These are phyloP conservation scores for Agrocybe praecox DNA, from an alignment of 768 basidiomycete genomes.

Conservation along the genomic window DNA sequence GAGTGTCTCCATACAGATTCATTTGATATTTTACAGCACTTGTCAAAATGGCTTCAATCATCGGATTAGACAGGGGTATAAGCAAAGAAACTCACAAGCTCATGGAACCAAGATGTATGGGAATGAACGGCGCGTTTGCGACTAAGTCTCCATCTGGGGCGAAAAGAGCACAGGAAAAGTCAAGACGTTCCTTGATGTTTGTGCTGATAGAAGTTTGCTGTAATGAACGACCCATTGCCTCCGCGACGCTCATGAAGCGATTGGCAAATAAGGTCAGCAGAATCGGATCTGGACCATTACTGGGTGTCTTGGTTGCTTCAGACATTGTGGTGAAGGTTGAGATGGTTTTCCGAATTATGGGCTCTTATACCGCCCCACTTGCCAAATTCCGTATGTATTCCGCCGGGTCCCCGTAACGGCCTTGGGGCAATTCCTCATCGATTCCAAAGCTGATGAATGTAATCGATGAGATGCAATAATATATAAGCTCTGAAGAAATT, in stretches of 20 bases:
- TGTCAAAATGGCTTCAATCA: slow-evolving; percentile 7
- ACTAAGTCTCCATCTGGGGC: slow-evolving; percentile 94
- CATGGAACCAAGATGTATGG: slow-evolving; percentile 87
- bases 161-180: slow-evolving; percentile 94
- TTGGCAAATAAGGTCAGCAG: slow-evolving; percentile 91
- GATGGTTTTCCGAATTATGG: not conserved
- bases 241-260: slow-evolving; percentile 96
- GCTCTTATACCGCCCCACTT: not conserved
- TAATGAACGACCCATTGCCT: slow-evolving; percentile 91
- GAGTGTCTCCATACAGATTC: slow-evolving; percentile 65
- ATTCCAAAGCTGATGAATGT: not conserved
- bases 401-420: slow-evolving; percentile 4
- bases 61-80: slow-evolving; percentile 1
- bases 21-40: slow-evolving; percentile 91
- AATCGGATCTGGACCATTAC: slow-evolving; percentile 76
- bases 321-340: slow-evolving; percentile 16
- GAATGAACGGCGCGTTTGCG: slow-evolving; percentile 92
- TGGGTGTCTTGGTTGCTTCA: slow-evolving; percentile 16
- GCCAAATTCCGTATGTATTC: slow-evolving; percentile 16
- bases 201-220: slow-evolving; percentile 92
- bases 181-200: slow-evolving; percentile 95
- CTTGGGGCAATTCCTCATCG: not conserved
- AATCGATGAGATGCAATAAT: too few relatives aligned
- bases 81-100: slow-evolving; percentile 68
- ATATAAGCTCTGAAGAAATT: not conserved